A percentile compares a stretch with the other conserved stretches of the same genome.
These are phyloP conservation scores for Candida endomychidarum DNA, from an alignment of 805 yeast genomes.

Conservation along the genomic window DNA sequence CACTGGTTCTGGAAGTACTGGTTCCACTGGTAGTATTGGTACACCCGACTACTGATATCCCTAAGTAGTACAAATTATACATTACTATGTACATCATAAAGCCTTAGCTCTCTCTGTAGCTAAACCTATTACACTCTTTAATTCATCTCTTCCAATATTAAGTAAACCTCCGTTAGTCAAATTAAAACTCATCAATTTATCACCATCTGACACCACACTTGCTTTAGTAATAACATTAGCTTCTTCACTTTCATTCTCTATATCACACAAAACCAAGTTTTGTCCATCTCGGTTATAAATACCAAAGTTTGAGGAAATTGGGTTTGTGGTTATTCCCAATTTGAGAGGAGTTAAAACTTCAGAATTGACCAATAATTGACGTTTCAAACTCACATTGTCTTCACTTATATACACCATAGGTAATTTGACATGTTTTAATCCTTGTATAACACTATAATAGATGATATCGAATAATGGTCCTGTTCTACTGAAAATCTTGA, in stretches of 20 bases:
- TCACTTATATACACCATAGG: constrained; percentile 55
- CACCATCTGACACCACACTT: constrained; percentile 11
- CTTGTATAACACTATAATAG: constrained; percentile 65
- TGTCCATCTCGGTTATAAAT: constrained; percentile 12
- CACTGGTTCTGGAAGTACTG: too few relatives aligned
- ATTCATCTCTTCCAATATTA: constrained; percentile 43
- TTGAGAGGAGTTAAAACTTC: constrained; percentile 8
- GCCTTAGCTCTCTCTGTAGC: constrained; percentile 49
- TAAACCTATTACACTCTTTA: constrained; percentile 48
- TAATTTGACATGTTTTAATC: constrained; percentile 56
- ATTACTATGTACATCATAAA: constrained; percentile 8
- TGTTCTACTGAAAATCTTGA: constrained; percentile 73
- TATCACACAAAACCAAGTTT: constrained; percentile 15
- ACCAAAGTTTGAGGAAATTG: constrained; percentile 17
- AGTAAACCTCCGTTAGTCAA: constrained; percentile 50
- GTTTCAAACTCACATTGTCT: constrained; percentile 3
- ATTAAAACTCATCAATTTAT: constrained; percentile 25
- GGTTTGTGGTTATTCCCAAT: constrained; percentile 1
- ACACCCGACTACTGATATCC: neutral
- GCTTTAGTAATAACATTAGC: constrained; percentile 13
- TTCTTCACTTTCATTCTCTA: constrained; percentile 19
- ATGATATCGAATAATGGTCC: constrained; percentile 82
- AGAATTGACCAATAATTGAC: constrained; percentile 10
- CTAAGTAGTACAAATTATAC: constrained; percentile 1
- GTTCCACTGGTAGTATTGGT: constrained; percentile 7